Evolutionary conservation across 495 filamentous ascomycete genomes (phyloP).

Genomic region (Neurospora tetrasperma): DNA sequence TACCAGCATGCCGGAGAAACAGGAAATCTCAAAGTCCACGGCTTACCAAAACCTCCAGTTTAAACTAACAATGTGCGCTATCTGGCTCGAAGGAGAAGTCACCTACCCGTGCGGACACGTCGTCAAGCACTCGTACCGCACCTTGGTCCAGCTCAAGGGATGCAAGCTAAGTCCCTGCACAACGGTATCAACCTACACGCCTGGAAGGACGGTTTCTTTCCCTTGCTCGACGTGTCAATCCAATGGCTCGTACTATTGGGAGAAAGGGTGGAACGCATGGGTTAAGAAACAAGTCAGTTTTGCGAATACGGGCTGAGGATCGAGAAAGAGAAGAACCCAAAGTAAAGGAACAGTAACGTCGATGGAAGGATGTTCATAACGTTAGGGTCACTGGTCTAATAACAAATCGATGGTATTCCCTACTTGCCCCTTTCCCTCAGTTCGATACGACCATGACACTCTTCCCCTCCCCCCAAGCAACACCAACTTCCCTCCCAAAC

Average conservation of each 20-base stretch:
- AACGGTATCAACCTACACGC: neutral
- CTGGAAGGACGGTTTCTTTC: neutral
- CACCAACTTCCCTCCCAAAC: too few relatives aligned
- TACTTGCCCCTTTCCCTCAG: too few relatives aligned
- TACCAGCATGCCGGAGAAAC: neutral
- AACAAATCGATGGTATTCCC: too few relatives aligned
- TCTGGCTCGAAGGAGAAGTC: neutral
- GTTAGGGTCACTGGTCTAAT: too few relatives aligned
- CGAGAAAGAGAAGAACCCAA: neutral
- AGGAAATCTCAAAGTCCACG: neutral
- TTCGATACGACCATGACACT: too few relatives aligned
- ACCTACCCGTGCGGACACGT: neutral
- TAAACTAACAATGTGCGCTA: neutral
- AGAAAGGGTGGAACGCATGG: neutral
- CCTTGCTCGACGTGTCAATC: neutral
- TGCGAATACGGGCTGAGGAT: neutral
- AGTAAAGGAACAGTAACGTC: too few relatives aligned
- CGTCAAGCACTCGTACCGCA: neutral
- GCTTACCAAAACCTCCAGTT: neutral
- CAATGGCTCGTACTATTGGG: neutral
- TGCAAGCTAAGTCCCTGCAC: neutral
- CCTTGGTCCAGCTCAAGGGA: neutral
- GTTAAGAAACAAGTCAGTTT: neutral
- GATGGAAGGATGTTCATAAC: too few relatives aligned
- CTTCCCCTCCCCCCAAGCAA: too few relatives aligned